Conservation (phyloP, 148 eudicot genomes). For the Drosera capensis region DNA sequence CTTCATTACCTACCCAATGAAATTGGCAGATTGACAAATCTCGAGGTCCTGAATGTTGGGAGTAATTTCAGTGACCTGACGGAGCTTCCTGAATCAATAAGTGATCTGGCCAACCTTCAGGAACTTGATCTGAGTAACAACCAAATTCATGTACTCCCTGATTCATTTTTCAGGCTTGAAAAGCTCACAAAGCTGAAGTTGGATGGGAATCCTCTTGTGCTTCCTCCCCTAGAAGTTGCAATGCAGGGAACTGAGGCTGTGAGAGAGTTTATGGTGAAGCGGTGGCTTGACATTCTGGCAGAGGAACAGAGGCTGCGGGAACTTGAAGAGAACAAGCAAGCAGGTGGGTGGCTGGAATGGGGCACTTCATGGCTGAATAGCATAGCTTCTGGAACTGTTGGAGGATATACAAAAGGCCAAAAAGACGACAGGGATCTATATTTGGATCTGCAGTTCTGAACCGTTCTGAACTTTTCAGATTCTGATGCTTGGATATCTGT, state of each 20-base stretch:
- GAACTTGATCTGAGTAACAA: constrained; percentile 88
- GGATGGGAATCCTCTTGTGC: constrained; percentile 61
- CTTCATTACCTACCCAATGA: constrained; percentile 63
- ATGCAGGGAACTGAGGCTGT: constrained; percentile 55
- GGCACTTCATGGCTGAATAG: constrained; percentile 32
- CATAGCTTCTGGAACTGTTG: constrained; percentile 32
- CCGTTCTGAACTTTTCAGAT: no score
- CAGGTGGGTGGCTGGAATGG: constrained; percentile 27
- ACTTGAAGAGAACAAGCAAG: constrained; percentile 23
- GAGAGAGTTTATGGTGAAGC: constrained; percentile 53
- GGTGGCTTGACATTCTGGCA: constrained; percentile 41
- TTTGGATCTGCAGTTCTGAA: constrained; percentile 56
- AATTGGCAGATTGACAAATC: constrained; percentile 56
- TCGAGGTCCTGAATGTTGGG: constrained; percentile 49
- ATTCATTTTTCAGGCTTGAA: constrained; percentile 61
- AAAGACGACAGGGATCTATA: constrained; percentile 26
- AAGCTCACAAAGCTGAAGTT: constrained; percentile 58
- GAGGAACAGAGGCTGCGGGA: constrained; percentile 56
- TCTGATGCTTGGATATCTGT: no score
- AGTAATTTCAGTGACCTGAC: constrained; percentile 83
- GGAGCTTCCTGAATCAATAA: constrained; percentile 64
- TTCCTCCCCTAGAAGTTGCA: constrained; percentile 66
- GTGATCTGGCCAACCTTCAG: constrained; percentile 50
- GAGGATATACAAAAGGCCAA: constrained; percentile 19
- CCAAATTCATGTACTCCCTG: constrained; percentile 76